Base-by-base conservation (phyloP, 805 yeast genomes). In the Suhomyces sp. region DNA sequence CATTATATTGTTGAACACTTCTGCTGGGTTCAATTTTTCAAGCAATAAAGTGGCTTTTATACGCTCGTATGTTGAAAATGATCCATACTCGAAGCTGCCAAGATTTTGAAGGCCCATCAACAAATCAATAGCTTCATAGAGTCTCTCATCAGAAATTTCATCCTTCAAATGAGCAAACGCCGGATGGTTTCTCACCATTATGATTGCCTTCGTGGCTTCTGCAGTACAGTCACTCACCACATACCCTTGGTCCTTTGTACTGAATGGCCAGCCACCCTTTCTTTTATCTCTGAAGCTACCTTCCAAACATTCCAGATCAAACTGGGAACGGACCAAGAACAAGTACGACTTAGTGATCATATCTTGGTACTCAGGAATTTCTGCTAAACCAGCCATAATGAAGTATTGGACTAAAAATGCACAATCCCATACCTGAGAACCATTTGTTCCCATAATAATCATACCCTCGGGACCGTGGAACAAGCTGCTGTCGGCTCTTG, bases 171-270 rank as follows among this genome's bases (percentile, higher is more conserved):
- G 68, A 11, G 50, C 40, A 42, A 77, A 81, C 2, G 60, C 63
- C 0, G 77, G 73, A 25, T 83, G 76, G 31, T 83, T 77, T 54
- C 79, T 79, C 2, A 90, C 95, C 97, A 91, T 90, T 8, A 91
- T 72, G 5, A 91, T 84, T 0, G 98, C 96, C 55, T 93, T 93
- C 45, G 90, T 65, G 0, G 97, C 86, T 57, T 91, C 98, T 0
- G 97, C 95, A 1, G 98, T 91, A 62, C 98, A 91, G 58, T 93
- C 99, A 48, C 95, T 79, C 2, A 93, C 99, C 0, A 95, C 84
- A 52, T 91, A 93, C 0, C 99, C 99, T 63, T 93, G 99, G 4
- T 83, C 81, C 50, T 90, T 88, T 0, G 98, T 93, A 33, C 95
- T 85, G 56, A 91, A 93, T 0, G 97, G 97, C 95, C 96, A 93